Evolutionary conservation across 371 early-diverging fungal genomes (phyloP).

Genomic region (Cokeromyces recurvatus): DNA sequence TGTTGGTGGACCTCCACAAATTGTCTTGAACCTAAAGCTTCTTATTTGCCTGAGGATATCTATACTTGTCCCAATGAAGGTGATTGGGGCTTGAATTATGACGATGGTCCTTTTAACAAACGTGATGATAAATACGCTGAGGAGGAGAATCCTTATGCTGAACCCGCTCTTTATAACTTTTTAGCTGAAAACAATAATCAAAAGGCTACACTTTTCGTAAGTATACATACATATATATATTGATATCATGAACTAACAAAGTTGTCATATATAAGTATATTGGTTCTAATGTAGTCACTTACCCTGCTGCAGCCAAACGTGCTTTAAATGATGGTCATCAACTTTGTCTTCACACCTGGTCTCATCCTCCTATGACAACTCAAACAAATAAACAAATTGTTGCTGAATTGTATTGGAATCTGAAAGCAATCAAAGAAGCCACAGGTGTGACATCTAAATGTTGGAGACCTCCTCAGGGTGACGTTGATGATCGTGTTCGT

Average conservation of each 20-base stretch:
- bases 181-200: conserved; percentile 16
- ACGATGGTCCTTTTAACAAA: conserved; percentile 40
- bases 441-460: conserved; percentile 48
- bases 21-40: conserved; percentile 29
- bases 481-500: conserved; percentile 48
- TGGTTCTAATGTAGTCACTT: conserved; percentile 38
- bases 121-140: conserved; percentile 7
- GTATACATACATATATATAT: conserved; percentile 1
- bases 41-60: conserved; percentile 33
- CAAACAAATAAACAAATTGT: conserved; percentile 43
- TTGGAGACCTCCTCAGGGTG: conserved; percentile 50
- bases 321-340: conserved; percentile 38
- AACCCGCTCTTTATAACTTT: conserved; percentile 39
- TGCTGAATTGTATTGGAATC: conserved; percentile 50
- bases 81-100: conserved; percentile 41
- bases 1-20: conserved; percentile 41
- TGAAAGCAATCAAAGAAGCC: conserved; percentile 45
- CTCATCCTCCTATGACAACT: conserved; percentile 52
- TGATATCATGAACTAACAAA: too few species aligned
- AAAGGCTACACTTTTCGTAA: conserved; percentile 18
- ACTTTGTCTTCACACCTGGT: conserved; percentile 52
- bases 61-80: conserved; percentile 28
- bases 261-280: too few species aligned
- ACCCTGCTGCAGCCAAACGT: conserved; percentile 38
- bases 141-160: conserved; percentile 21